phyloP scores from a whole-genome alignment of 495 filamentous ascomycete genomes.

The Friedmanniomyces endolithicus region DNA sequence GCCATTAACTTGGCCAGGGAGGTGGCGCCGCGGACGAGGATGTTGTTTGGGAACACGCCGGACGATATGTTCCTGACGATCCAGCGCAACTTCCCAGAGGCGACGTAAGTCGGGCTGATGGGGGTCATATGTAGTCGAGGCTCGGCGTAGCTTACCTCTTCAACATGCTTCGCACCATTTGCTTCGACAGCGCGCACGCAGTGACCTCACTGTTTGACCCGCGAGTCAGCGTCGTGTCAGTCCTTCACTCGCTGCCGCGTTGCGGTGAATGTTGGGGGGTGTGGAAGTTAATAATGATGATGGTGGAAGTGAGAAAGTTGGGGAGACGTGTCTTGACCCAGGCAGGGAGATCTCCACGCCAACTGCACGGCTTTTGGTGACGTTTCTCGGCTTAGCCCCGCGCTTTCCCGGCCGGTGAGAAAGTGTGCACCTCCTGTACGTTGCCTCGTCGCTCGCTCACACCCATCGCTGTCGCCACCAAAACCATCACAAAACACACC shows the following conservation, averaged over 20 bases:
- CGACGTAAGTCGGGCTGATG: background rate
- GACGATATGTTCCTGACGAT: background rate
- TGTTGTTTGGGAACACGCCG: slow-evolving; percentile 7
- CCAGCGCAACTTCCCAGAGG: background rate
- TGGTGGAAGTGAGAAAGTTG: no score
- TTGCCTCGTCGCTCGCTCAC: slow-evolving; percentile 2
- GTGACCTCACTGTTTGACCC: no score
- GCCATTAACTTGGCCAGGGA: background rate
- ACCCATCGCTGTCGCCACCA: background rate
- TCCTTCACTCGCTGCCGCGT: no score
- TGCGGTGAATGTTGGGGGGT: no score
- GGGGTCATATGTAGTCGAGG: background rate
- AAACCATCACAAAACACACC: slow-evolving; percentile 9
- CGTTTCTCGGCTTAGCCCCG: background rate
- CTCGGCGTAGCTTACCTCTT: no score
- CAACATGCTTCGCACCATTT: no score
- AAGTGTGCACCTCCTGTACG: background rate
- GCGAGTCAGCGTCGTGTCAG: no score
- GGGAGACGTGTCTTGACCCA: no score
- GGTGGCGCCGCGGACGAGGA: slow-evolving; percentile 1
- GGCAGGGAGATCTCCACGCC: no score
- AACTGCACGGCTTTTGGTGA: no score
- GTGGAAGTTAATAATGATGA: no score
- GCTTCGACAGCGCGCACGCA: no score
- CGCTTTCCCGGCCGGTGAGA: background rate